These are phyloP conservation scores for Trichoderma erinaceum DNA, from an alignment of 495 filamentous ascomycete species.

Conservation along the genomic window DNA sequence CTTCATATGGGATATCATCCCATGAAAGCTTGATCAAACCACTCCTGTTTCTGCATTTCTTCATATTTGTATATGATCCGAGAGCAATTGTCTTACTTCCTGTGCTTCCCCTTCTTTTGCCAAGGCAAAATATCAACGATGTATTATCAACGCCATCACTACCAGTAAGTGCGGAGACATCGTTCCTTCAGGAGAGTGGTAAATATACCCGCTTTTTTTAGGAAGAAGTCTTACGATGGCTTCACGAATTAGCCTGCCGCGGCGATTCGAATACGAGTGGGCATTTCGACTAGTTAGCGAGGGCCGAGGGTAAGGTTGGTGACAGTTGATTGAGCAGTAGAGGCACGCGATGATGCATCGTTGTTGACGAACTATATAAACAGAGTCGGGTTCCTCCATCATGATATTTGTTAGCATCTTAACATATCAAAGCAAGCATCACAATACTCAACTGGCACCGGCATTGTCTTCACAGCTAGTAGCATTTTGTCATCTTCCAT, in stretches of 20 bases:
- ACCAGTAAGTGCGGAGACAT: background rate
- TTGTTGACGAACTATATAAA: background rate
- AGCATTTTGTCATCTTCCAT: background rate
- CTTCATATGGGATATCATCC: background rate
- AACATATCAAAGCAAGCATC: background rate
- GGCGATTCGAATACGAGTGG: background rate
- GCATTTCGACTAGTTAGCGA: background rate
- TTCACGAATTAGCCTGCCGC: background rate
- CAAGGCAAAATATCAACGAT: background rate
- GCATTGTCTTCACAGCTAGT: background rate
- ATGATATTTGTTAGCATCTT: background rate
- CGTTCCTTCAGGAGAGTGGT: background rate
- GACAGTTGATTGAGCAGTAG: slow-evolving; percentile 4
- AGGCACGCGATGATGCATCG: background rate
- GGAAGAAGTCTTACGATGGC: background rate
- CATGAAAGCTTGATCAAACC: background rate
- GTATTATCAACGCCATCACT: background rate
- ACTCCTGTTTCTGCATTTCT: background rate
- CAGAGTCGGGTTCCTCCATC: background rate
- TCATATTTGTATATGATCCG: background rate
- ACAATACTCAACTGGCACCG: background rate
- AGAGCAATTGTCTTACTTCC: background rate
- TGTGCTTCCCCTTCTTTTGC: background rate
- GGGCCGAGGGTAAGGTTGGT: background rate
- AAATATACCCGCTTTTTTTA: background rate